Percentiles rank a stretch among this genome's conserved stretches.
Evolutionary conservation across 306 rosid species (phyloP).

Genomic region (Begonia masoniana): DNA sequence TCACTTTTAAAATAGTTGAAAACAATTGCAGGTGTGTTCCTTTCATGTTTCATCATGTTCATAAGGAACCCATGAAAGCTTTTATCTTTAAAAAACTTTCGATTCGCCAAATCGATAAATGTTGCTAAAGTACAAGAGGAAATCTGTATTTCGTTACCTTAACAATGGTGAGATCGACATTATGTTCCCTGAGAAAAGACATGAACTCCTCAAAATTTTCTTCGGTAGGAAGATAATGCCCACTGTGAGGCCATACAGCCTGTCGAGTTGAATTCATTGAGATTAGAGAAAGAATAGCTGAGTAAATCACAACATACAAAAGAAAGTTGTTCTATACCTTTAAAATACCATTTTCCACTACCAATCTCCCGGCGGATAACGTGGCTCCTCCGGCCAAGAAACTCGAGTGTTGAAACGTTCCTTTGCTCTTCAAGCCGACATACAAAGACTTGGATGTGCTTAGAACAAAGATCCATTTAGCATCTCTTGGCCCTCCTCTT

Average conservation of each 20-base stretch:
- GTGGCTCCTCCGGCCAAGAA: slow-evolving; percentile 93
- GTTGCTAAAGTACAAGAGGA: not conserved
- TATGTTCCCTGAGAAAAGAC: slow-evolving; percentile 44
- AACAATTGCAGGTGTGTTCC: no score
- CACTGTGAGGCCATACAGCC: slow-evolving; percentile 96
- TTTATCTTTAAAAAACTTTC: no score
- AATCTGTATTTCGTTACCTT: slow-evolving; percentile 30
- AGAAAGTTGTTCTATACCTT: slow-evolving; percentile 33
- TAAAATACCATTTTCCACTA: slow-evolving; percentile 48
- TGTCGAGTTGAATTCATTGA: slow-evolving; percentile 13
- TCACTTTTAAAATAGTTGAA: no score
- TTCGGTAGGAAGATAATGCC: slow-evolving; percentile 82
- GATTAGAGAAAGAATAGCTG: not conserved
- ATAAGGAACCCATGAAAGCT: no score
- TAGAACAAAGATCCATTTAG: slow-evolving; percentile 77
- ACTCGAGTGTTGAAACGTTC: slow-evolving; percentile 92
- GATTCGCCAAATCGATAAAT: not conserved
- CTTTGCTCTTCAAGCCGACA: slow-evolving; percentile 62
- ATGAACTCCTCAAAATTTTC: slow-evolving; percentile 64
- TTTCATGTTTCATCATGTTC: no score
- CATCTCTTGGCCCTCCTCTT: slow-evolving; percentile 25
- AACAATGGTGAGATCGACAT: slow-evolving; percentile 57
- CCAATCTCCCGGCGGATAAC: slow-evolving; percentile 75
- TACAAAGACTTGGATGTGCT: slow-evolving; percentile 65
- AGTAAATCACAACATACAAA: not conserved